phyloP scores from a whole-genome alignment of 1,139 yeast species.

The Zygosaccharomyces sapae region DNA sequence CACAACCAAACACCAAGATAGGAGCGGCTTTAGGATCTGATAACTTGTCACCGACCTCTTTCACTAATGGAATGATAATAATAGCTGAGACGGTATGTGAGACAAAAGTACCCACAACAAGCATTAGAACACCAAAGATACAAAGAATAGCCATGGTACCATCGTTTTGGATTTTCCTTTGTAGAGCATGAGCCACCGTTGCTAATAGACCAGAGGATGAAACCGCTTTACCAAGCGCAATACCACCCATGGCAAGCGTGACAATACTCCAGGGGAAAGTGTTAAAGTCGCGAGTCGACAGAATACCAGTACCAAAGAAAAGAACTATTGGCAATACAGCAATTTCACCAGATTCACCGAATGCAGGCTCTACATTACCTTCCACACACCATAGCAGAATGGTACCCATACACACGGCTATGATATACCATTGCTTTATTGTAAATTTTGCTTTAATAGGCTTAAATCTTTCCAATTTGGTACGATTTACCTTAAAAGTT shows the following conservation, averaged over 20 bases:
- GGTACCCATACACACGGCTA: slow-evolving; percentile 48
- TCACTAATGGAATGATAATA: slow-evolving; percentile 63
- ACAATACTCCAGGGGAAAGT: slow-evolving; percentile 77
- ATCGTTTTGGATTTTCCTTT: slow-evolving; percentile 51
- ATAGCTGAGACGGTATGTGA: slow-evolving; percentile 76
- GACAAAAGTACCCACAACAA: slow-evolving; percentile 69
- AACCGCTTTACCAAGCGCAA: slow-evolving; percentile 70
- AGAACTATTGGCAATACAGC: slow-evolving; percentile 62
- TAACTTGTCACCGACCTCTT: slow-evolving; percentile 61
- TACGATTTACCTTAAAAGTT: slow-evolving; percentile 49
- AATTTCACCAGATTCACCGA: slow-evolving; percentile 71
- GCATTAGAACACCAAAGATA: slow-evolving; percentile 61
- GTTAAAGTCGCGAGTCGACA: slow-evolving; percentile 62
- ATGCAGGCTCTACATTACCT: slow-evolving; percentile 48
- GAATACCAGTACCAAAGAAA: slow-evolving; percentile 66
- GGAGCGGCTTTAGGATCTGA: slow-evolving; percentile 48
- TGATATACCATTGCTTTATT: slow-evolving; percentile 60
- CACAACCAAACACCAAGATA: slow-evolving; percentile 61
- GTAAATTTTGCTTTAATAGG: slow-evolving; percentile 60
- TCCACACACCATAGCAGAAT: slow-evolving; percentile 70
- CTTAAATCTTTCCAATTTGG: slow-evolving; percentile 45
- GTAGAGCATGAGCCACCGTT: slow-evolving; percentile 58
- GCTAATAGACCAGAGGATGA: slow-evolving; percentile 64
- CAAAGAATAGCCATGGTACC: slow-evolving; percentile 57
- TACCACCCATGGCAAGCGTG: slow-evolving; percentile 73